Evolutionary conservation across 2,329 filamentous ascomycete genomes (phyloP).

Genomic region (Pyricularia sp.): DNA sequence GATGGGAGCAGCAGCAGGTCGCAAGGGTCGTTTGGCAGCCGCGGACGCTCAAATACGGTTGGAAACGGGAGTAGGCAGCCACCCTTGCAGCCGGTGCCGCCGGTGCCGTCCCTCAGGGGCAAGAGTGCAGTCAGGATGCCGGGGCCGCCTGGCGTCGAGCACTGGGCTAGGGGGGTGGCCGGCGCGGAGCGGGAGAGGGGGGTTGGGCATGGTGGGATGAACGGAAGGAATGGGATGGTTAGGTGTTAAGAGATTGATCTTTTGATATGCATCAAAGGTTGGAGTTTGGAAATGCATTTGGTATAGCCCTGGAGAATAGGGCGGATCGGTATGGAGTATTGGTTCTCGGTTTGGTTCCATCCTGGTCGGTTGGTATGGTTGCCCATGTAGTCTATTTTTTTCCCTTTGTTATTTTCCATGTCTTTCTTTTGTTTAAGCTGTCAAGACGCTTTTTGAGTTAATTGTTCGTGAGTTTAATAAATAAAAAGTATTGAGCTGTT

Average conservation of each 20-base stretch:
- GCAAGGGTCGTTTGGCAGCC: neutral
- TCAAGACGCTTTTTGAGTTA: neutral
- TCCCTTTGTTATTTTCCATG: neutral
- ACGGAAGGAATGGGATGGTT: neutral
- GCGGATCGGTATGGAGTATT: neutral
- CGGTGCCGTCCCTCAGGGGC: constrained; percentile 6
- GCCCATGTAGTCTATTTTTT: neutral
- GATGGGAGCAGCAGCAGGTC: neutral
- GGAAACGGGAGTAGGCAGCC: neutral
- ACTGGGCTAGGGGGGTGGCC: neutral
- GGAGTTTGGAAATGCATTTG: neutral
- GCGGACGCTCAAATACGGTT: neutral
- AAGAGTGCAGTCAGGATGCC: neutral
- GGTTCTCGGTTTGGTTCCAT: too few species aligned
- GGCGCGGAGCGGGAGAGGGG: neutral
- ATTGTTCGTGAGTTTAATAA: neutral
- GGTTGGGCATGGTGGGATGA: neutral
- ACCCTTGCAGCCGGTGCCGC: constrained; percentile 6
- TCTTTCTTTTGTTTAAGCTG: neutral
- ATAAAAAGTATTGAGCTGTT: neutral
- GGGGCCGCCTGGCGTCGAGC: neutral
- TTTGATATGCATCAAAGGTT: too few species aligned
- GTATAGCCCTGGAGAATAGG: neutral
- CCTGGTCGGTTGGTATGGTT: neutral
- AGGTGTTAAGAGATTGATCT: too few species aligned